These are phyloP conservation scores for Vitis rupestris DNA, from an alignment of 164 flowering plant species.

Conservation along the genomic window DNA sequence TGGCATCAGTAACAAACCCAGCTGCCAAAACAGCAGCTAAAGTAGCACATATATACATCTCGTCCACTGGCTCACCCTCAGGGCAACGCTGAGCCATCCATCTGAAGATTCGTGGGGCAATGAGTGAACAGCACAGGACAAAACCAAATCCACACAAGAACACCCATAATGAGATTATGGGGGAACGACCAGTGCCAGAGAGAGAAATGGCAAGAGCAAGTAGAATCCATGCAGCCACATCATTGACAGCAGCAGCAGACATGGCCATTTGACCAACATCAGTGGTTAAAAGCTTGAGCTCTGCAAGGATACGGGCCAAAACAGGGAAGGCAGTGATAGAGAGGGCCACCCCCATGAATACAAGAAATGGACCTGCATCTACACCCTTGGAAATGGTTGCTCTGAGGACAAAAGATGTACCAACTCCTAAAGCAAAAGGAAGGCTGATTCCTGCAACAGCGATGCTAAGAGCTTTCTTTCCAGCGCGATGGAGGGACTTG, in stretches of 20 bases:
- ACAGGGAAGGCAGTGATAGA: conserved; percentile 71
- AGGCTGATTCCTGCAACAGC: conserved; percentile 52
- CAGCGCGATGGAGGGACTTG: conserved; percentile 34
- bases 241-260: conserved; percentile 75
- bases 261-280: conserved; percentile 62
- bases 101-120: conserved; percentile 30
- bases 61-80: conserved; percentile 54
- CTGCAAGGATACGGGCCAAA: conserved; percentile 63
- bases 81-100: conserved; percentile 45
- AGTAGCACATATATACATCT: conserved; percentile 42
- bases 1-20: conserved; percentile 44
- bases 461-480: conserved; percentile 42
- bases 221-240: conserved; percentile 64
- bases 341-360: conserved; percentile 71
- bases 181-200: conserved; percentile 40
- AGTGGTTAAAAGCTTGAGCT: conserved; percentile 62
- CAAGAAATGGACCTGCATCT: conserved; percentile 36
- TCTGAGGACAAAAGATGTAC: conserved; percentile 46
- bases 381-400: conserved; percentile 43
- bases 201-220: conserved; percentile 60
- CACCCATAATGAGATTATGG: conserved; percentile 45
- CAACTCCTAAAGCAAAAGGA: conserved; percentile 55
- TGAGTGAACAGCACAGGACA: conserved; percentile 17
- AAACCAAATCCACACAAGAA: conserved; percentile 36
- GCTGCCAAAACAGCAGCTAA: conserved; percentile 44